Conservation (phyloP, 2,329 filamentous ascomycete genomes). For the Clathrospora elynae region DNA sequence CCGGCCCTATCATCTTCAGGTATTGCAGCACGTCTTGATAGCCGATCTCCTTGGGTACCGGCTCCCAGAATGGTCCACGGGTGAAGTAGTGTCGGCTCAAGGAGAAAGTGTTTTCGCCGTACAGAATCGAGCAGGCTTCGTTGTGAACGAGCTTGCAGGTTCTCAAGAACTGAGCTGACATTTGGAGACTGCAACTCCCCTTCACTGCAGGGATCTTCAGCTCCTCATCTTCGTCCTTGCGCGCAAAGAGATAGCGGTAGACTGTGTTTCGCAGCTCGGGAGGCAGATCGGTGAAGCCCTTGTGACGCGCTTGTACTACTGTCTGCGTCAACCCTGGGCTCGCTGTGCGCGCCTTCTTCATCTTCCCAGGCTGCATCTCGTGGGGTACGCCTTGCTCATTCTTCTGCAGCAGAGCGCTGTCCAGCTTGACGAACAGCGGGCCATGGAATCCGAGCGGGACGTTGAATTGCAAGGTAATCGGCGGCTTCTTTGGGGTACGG, state of each 20-base stretch:
- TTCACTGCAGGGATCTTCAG: conserved; percentile 42
- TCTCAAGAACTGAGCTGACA: conserved; percentile 53
- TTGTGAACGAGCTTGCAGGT: conserved; percentile 53
- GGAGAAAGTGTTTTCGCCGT: conserved; percentile 56
- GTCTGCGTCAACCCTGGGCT: background rate
- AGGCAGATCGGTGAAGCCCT: conserved; percentile 39
- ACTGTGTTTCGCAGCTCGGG: conserved; percentile 56
- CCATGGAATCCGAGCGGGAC: conserved; percentile 53
- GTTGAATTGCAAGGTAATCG: conserved; percentile 53
- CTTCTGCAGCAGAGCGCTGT: conserved; percentile 32
- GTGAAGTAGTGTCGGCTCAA: conserved; percentile 49
- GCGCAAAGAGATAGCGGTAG: conserved; percentile 53
- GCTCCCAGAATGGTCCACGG: conserved; percentile 50
- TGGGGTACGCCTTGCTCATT: conserved; percentile 15
- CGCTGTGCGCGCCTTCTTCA: conserved; percentile 11
- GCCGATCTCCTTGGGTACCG: conserved; percentile 53
- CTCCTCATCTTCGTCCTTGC: conserved; percentile 30
- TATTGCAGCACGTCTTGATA: conserved; percentile 54
- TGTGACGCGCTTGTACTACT: background rate
- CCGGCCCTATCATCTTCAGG: conserved; percentile 54
- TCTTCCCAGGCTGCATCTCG: conserved; percentile 23
- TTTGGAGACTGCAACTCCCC: conserved; percentile 41
- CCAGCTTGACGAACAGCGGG: conserved; percentile 52
- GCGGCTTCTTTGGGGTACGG: conserved; percentile 22
- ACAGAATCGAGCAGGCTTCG: conserved; percentile 56